Conservation (phyloP, 176 grass and related monocot genomes). For the Alopecurus myosuroides region DNA sequence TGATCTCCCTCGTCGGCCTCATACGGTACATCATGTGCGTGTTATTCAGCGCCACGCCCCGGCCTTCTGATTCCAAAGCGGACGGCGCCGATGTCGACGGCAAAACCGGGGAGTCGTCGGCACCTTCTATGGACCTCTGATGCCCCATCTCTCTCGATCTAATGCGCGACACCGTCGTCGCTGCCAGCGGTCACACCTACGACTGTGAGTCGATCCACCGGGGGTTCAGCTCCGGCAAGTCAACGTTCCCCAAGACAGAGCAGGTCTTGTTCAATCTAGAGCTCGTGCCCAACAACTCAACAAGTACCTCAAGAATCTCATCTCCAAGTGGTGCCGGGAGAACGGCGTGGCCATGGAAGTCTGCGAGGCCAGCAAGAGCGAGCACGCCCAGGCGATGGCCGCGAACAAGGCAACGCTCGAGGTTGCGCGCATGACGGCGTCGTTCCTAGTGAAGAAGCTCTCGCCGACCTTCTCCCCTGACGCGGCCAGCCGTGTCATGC, state of each 20-base stretch:
- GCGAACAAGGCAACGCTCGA: constrained; percentile 82
- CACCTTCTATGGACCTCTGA: constrained; percentile 71
- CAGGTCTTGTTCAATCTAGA: constrained; percentile 55
- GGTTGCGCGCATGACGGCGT: constrained; percentile 89
- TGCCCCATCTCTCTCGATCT: constrained; percentile 94
- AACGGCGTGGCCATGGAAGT: constrained; percentile 55
- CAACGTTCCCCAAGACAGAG: constrained; percentile 83
- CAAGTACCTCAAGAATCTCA: constrained; percentile 80
- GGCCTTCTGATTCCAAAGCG: constrained; percentile 37
- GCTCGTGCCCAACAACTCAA: constrained; percentile 79
- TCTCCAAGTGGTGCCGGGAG: constrained; percentile 86
- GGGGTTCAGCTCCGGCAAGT: constrained; percentile 77
- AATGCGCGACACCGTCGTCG: constrained; percentile 82
- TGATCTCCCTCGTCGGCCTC: constrained; percentile 79
- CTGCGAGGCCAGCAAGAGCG: constrained; percentile 39
- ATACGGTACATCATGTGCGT: constrained; percentile 91
- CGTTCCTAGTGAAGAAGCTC: constrained; percentile 78
- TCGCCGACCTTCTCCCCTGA: constrained; percentile 39
- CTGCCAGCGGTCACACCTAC: constrained; percentile 86
- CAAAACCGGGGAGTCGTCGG: constrained; percentile 28
- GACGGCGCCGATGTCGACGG: constrained; percentile 14
- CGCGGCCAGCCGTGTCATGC: constrained; percentile 71
- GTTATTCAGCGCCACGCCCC: constrained; percentile 65
- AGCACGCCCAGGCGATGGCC: constrained; percentile 25
- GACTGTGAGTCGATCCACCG: constrained; percentile 70